phyloP scores from a whole-genome alignment of 257 asterid species.

The Plantago elongata region DNA sequence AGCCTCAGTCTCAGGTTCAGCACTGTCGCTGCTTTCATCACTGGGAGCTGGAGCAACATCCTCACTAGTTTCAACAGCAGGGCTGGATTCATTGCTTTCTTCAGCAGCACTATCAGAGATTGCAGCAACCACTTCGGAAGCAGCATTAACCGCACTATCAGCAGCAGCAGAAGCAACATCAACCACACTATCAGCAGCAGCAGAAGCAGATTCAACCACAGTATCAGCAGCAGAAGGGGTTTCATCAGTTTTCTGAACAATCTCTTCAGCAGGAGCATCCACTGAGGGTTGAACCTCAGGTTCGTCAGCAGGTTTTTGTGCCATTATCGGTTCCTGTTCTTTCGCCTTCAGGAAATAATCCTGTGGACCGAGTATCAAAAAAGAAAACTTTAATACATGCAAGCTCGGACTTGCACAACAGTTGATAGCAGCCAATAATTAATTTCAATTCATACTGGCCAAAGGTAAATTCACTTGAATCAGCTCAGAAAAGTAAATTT shows the following conservation, averaged over 20 bases:
- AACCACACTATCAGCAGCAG: slow-evolving; percentile 34
- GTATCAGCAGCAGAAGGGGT: slow-evolving; percentile 37
- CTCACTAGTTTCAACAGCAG: slow-evolving; percentile 38
- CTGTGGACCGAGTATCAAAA: slow-evolving; percentile 34
- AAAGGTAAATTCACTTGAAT: not conserved
- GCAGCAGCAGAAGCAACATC: slow-evolving; percentile 41
- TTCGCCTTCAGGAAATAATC: slow-evolving; percentile 62
- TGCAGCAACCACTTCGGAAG: slow-evolving; percentile 40
- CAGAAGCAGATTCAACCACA: slow-evolving; percentile 21
- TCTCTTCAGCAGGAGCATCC: slow-evolving; percentile 34
- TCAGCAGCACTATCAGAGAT: slow-evolving; percentile 31
- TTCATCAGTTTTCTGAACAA: slow-evolving; percentile 38
- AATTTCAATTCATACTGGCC: slow-evolving; percentile 4
- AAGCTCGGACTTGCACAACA: not conserved
- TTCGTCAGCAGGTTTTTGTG: slow-evolving; percentile 42
- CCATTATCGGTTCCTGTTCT: slow-evolving; percentile 26
- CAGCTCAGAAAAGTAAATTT: not conserved
- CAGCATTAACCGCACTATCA: slow-evolving; percentile 29
- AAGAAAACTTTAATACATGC: not conserved
- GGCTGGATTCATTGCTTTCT: slow-evolving; percentile 43
- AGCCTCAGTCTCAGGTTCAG: slow-evolving; percentile 54
- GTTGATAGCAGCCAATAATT: not conserved
- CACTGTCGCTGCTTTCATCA: slow-evolving; percentile 41
- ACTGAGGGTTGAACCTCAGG: slow-evolving; percentile 37
- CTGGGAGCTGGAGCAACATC: slow-evolving; percentile 20